Evolutionary conservation across 768 basidiomycete species (phyloP), one percentile per base, ranked within the genome.

Genomic region (Xerocomellus chrysenteron): DNA sequence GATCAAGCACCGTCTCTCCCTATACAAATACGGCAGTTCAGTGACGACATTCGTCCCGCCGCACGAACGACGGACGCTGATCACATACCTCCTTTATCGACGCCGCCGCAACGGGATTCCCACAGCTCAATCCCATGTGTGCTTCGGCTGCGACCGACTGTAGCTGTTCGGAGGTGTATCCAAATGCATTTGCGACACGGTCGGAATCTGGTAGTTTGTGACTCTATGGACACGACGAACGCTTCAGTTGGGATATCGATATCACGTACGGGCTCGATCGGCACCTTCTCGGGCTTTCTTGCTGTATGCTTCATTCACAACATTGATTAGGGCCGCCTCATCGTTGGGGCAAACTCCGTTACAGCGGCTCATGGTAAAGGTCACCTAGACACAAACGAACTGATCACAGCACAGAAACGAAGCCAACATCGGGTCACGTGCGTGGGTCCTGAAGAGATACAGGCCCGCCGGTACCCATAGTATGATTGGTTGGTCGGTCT

Each of bases 1-100:
- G 73, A 64, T 86, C 81, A 2, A 86, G 64, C 4, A 84, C 77
- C 1, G 65, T 72, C 68, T 86, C 84, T 44, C 84, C 84, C 83
- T 84, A 56, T 17, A 39, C 13, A 11, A 17, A 50, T n/a, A 2
- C 5, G 19, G 24, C 10, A 43, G 35, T 26, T 54, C 10, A 42
- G 41, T 24, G 24, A 46, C 16, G 30, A 30, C 14, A 16, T 35
- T 42, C 24, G 11, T n/a, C 24, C 14, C 19, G 16, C n/a, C 0
- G 32, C 9, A 17, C 28, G 16, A 16, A 33, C 7, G 21, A 21
- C 17, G 32, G 5, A 17, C n/a, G 17, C 16, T 13, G 7, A 33
- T 45, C n/a, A 19, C 65, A 0, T 50, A 80, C 83, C 62, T 77
- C 68, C 65, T 76, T 79, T 50, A 85, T 67, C 37, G 66, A 74